These are phyloP conservation scores for Metschnikowia arizonensis DNA, from an alignment of 805 yeast genomes.

Conservation along the genomic window DNA sequence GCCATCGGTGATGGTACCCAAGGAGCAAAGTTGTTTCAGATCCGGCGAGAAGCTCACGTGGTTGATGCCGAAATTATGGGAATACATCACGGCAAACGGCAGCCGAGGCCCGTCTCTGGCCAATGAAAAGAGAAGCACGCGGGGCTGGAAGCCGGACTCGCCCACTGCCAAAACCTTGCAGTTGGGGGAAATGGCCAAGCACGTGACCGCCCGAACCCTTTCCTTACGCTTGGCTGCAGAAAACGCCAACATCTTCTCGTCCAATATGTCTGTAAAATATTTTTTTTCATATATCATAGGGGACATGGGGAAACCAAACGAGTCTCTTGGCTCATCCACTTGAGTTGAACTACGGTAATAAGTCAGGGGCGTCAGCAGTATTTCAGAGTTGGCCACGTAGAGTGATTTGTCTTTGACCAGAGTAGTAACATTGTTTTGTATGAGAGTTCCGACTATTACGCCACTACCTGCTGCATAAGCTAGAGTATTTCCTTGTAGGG, in stretches of 20 bases:
- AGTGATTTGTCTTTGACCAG: constrained; percentile 39
- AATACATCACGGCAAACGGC: constrained; percentile 54
- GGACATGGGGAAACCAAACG: constrained; percentile 32
- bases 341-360: too few species aligned
- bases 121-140: constrained; percentile 56
- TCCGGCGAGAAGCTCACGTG: constrained; percentile 55
- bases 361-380: too few species aligned
- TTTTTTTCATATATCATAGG: too few species aligned
- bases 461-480: constrained; percentile 61
- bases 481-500: constrained; percentile 36
- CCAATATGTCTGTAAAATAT: too few species aligned
- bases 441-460: constrained; percentile 45
- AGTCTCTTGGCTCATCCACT: constrained; percentile 21
- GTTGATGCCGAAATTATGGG: constrained; percentile 64
- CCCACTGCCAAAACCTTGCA: constrained; percentile 59
- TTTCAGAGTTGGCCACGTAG: constrained; percentile 43
- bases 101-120: constrained; percentile 43
- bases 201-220: constrained; percentile 49
- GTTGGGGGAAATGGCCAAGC: constrained; percentile 58
- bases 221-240: constrained; percentile 24
- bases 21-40: constrained; percentile 51
- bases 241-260: constrained; percentile 1
- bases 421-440: constrained; percentile 12
- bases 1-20: constrained; percentile 70
- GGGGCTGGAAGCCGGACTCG: constrained; percentile 65